Conservation (phyloP, 257 asterid species). For the Fraxinus quadrangulata region DNA sequence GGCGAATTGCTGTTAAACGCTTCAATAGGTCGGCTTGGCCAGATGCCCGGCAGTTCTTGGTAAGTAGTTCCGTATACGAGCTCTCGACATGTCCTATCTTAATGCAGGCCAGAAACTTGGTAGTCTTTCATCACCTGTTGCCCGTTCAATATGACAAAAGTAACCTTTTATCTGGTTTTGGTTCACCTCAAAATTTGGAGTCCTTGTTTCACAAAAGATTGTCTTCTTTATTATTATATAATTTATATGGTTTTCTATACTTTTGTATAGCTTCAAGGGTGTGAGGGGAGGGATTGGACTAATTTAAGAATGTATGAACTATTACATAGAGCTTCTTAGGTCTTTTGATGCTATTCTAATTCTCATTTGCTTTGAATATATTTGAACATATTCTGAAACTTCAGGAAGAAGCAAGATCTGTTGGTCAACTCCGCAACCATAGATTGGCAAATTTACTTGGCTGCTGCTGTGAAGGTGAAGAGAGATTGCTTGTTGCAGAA, state of each 20-base stretch:
- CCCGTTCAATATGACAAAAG: not conserved
- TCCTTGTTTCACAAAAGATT: not conserved
- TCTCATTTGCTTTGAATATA: conserved; percentile 13
- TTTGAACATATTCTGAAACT: conserved; percentile 19
- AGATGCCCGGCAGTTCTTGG: conserved; percentile 86
- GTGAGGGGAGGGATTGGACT: not conserved
- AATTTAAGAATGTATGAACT: not conserved
- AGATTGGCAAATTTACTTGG: conserved; percentile 86
- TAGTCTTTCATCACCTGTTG: conserved; percentile 16
- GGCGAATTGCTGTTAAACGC: conserved; percentile 88
- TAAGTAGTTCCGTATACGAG: conserved; percentile 28
- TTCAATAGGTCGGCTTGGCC: conserved; percentile 91
- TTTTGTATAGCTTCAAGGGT: not conserved
- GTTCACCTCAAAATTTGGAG: not conserved
- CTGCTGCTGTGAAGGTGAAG: conserved; percentile 96
- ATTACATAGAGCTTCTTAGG: not conserved
- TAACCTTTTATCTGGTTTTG: not conserved
- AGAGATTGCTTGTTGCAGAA: conserved; percentile 91
- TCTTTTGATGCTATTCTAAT: conserved; percentile 13
- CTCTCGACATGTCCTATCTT: not conserved
- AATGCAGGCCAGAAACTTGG: not conserved
- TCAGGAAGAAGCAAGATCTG: conserved; percentile 94
- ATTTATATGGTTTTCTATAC: not conserved
- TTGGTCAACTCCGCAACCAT: conserved; percentile 83
- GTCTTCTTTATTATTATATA: not conserved